Evolutionary conservation across 108 stramenopile species (phyloP), one percentile per base, ranked within the genome.

Genomic region (Cyclotella baltica): DNA sequence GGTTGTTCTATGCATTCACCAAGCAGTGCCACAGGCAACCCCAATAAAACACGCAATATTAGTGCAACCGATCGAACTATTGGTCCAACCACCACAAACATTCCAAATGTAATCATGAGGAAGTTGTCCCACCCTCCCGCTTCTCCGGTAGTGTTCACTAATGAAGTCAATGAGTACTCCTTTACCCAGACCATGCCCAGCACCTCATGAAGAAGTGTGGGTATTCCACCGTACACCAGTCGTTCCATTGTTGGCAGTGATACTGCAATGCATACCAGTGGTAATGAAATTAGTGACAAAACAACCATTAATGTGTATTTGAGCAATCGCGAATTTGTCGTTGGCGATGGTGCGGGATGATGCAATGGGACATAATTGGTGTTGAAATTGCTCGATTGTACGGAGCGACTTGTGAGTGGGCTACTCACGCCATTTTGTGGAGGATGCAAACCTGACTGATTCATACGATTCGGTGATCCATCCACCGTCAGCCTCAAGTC

Each of bases 21-120:
- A 46, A 83, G 40, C 31, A 83, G 35, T 67, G 71, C 70, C 53
- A 67, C 55, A 37, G 70, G 75, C 13, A 83, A 47, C 48, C 75
- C 81, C 61, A 84, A 31, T 6, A 86, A 22, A 9, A 92, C 81
- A 68, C 87, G 76, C 62, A 93, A 83, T 37, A 82, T 31, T 23
- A 81, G 52, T 48, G 75, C 71, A 35, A 80, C 22, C 18, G 86
- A 80, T 36, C 86, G 80, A 29, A 84, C 16, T 38, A 82, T 67
- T 16, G 86, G 86, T 0, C 86, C 86, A 13, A 84, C 65, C 0
- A 87, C 67, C 34, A 72, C 80, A 50, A 87, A 87, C 38, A 84
- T 59, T 25, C 83, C 91, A 82, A 96, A 96, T 11, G 94, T 96
- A 13, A 81, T 74, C 94, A 96, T 93, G 25, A 96, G 76, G 64